These are phyloP conservation scores for Globisporangium lucens DNA, from an alignment of 352 stramenopile species.

Conservation along the genomic window DNA sequence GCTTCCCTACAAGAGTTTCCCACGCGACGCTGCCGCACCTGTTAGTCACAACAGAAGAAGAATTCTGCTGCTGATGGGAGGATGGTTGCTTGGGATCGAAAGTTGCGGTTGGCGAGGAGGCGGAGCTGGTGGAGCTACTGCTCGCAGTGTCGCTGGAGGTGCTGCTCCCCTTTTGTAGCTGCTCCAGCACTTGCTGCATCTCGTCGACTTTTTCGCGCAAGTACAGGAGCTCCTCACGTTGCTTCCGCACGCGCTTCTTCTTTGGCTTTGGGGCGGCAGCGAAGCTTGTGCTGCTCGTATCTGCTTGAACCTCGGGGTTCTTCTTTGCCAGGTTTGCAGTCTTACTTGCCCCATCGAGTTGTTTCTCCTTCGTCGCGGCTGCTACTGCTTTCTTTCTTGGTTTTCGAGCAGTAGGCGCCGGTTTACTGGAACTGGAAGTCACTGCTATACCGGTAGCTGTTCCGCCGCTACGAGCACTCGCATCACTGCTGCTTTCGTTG, in stretches of 20 bases:
- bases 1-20: slow-evolving; percentile 27
- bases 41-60: neutral
- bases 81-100: neutral
- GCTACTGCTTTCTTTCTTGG: neutral
- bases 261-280: neutral
- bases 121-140: neutral
- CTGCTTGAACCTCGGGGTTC: neutral
- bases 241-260: slow-evolving; percentile 16
- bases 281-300: neutral
- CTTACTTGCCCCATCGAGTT: no score
- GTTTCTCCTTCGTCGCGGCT: neutral
- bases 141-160: neutral
- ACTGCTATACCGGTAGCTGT: no score
- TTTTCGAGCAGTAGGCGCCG: neutral
- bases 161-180: neutral
- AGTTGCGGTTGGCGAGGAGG: neutral
- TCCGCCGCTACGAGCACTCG: neutral
- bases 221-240: slow-evolving; percentile 13
- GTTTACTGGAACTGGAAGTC: neutral
- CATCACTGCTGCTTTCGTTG: neutral
- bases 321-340: neutral
- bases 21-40: slow-evolving; percentile 11
- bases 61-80: neutral
- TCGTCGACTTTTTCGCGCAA: slow-evolving; percentile 13
- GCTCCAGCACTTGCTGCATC: slow-evolving; percentile 10